Conservation (phyloP, 1,139 yeast species). For the Lodderomyces orthopsilosis region DNA sequence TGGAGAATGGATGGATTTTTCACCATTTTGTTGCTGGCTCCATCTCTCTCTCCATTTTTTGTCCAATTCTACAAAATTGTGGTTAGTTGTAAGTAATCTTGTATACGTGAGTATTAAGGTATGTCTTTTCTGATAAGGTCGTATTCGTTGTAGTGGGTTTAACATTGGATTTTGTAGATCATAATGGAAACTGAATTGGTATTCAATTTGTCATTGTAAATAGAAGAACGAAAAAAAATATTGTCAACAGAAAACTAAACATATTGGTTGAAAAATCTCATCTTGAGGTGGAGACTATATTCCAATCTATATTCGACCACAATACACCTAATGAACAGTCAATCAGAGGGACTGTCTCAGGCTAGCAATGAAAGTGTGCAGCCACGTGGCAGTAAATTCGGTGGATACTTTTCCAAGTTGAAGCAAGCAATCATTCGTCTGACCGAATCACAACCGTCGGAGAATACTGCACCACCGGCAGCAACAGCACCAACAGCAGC, state of each 20-base stretch:
- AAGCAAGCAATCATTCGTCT: constrained; percentile 2
- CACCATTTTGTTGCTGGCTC: constrained; percentile 34
- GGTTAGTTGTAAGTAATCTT: background rate
- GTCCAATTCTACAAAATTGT: constrained; percentile 27
- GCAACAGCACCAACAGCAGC: background rate
- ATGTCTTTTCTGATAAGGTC: background rate
- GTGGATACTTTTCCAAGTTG: constrained; percentile 3
- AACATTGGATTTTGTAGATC: background rate
- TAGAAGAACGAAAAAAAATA: constrained; percentile 1
- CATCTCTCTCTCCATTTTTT: constrained; percentile 54
- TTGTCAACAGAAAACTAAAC: background rate
- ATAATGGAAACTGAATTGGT: too few species aligned
- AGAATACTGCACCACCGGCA: background rate
- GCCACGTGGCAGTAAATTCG: background rate
- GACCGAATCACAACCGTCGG: background rate
- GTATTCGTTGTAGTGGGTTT: background rate
- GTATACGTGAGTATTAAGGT: background rate
- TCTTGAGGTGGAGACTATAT: background rate
- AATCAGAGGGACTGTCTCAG: background rate
- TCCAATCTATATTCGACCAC: background rate
- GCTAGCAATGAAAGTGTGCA: background rate
- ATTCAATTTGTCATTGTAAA: background rate
- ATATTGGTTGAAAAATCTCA: background rate
- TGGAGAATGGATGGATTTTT: constrained; percentile 3
- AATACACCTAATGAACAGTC: background rate